A percentile compares a stretch with the other conserved stretches of the same genome.
Evolutionary conservation across 805 yeast species (phyloP).

Genomic region (Maudiozyma saulgeensis): DNA sequence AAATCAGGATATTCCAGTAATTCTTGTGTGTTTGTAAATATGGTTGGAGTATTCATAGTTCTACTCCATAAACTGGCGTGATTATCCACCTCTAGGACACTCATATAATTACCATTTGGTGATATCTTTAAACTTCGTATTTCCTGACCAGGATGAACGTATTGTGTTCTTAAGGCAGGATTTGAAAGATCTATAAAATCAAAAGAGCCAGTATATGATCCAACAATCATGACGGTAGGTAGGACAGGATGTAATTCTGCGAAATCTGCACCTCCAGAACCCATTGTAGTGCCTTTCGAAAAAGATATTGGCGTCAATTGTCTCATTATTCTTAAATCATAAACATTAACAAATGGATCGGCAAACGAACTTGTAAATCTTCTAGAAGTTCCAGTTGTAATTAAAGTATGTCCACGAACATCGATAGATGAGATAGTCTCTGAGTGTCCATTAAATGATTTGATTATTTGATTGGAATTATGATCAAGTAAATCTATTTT

Average conservation of each 20-base stretch:
- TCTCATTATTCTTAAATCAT: conserved; percentile 64
- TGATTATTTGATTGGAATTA: conserved; percentile 36
- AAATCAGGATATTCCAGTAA: conserved; percentile 47
- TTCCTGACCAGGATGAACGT: conserved; percentile 29
- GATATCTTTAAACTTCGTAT: conserved; percentile 29
- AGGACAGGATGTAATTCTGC: conserved; percentile 80
- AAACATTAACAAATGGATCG: conserved; percentile 78
- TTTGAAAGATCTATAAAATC: conserved; percentile 78
- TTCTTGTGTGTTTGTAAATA: conserved; percentile 31
- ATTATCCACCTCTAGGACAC: conserved; percentile 56
- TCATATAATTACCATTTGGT: conserved; percentile 64
- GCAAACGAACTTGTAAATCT: conserved; percentile 48
- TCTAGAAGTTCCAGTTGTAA: conserved; percentile 74
- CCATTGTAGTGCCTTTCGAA: conserved; percentile 37
- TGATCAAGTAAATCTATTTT: conserved; percentile 58
- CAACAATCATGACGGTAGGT: conserved; percentile 65
- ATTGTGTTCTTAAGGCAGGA: conserved; percentile 41
- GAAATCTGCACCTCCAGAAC: conserved; percentile 72
- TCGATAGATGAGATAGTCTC: conserved; percentile 52
- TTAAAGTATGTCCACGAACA: conserved; percentile 52
- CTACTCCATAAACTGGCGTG: conserved; percentile 32
- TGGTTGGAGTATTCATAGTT: conserved; percentile 10
- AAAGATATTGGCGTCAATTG: conserved; percentile 75
- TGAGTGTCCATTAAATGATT: conserved; percentile 50
- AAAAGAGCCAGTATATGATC: conserved; percentile 70